These are phyloP conservation scores for Teratosphaeria epicoccoides DNA, from an alignment of 2,329 filamentous ascomycete genomes.

Conservation along the genomic window DNA sequence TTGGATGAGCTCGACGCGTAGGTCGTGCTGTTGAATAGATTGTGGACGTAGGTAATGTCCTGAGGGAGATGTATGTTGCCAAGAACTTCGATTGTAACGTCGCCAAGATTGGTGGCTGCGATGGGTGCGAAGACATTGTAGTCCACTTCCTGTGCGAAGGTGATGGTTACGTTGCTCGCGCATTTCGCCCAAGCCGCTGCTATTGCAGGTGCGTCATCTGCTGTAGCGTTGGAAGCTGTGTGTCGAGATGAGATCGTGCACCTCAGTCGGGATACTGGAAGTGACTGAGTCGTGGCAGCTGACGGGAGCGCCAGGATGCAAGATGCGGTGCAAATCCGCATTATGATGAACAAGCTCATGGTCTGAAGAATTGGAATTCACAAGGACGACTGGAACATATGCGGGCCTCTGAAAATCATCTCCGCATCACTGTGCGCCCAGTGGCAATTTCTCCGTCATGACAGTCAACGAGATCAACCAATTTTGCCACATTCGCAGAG, in stretches of 20 bases:
- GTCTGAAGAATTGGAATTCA: too few species aligned
- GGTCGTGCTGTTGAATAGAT: slow-evolving; percentile 19
- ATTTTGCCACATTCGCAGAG: too few species aligned
- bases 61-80: slow-evolving; percentile 37
- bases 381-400: too few species aligned
- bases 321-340: neutral
- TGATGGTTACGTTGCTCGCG: slow-evolving; percentile 25
- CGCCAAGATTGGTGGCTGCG: slow-evolving; percentile 30
- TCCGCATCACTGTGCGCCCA: too few species aligned
- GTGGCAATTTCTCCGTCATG: too few species aligned
- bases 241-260: slow-evolving; percentile 13
- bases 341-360: neutral
- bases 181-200: slow-evolving; percentile 29
- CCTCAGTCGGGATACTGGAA: neutral
- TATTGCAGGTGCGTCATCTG: slow-evolving; percentile 33
- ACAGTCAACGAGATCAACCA: too few species aligned
- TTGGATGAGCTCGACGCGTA: slow-evolving; percentile 23
- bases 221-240: slow-evolving; percentile 26
- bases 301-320: neutral
- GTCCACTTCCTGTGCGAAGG: slow-evolving; percentile 31
- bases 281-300: neutral
- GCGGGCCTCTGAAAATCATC: too few species aligned
- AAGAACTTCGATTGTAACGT: slow-evolving; percentile 33
- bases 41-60: slow-evolving; percentile 30
- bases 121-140: slow-evolving; percentile 36